Percentiles rank a stretch among this genome's conserved stretches.
phyloP scores from a whole-genome alignment of 805 yeast genomes.

The Yarrowia keelungensis region DNA sequence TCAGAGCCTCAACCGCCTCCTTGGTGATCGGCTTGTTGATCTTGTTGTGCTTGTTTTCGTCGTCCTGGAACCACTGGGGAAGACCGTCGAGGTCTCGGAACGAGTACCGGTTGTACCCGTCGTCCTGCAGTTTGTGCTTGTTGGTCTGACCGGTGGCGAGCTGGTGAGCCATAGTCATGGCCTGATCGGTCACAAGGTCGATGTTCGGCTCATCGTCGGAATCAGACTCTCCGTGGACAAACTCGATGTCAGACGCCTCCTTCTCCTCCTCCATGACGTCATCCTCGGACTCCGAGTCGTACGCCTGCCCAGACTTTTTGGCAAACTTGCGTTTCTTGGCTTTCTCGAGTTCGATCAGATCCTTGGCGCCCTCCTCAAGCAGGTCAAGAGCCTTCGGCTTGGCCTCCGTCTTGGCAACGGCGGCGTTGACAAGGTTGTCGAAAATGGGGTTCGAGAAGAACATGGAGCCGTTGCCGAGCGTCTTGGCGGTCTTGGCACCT shows the following conservation, averaged over 20 bases:
- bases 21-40: constrained; percentile 90
- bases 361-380: constrained; percentile 24
- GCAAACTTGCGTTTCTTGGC: constrained; percentile 21
- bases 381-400: constrained; percentile 37
- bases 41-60: constrained; percentile 86
- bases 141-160: constrained; percentile 87
- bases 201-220: constrained; percentile 56
- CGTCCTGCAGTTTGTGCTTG: constrained; percentile 85
- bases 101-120: constrained; percentile 89
- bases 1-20: constrained; percentile 82
- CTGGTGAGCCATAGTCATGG: constrained; percentile 98
- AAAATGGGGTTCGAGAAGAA: constrained; percentile 37
- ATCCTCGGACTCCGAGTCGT: constrained; percentile 44
- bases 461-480: constrained; percentile 8
- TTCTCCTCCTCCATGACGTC: constrained; percentile 47
- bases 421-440: constrained; percentile 23
- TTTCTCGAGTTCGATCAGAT: constrained; percentile 33
- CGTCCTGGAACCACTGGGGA: constrained; percentile 98
- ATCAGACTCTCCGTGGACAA: constrained; percentile 48
- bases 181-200: constrained; percentile 90
- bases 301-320: constrained; percentile 1
- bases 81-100: constrained; percentile 89
- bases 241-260: constrained; percentile 48
- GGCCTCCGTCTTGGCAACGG: constrained; percentile 34
- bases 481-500: not conserved